phyloP scores from a whole-genome alignment of 257 asterid genomes.

The Penstemon barbatus region DNA sequence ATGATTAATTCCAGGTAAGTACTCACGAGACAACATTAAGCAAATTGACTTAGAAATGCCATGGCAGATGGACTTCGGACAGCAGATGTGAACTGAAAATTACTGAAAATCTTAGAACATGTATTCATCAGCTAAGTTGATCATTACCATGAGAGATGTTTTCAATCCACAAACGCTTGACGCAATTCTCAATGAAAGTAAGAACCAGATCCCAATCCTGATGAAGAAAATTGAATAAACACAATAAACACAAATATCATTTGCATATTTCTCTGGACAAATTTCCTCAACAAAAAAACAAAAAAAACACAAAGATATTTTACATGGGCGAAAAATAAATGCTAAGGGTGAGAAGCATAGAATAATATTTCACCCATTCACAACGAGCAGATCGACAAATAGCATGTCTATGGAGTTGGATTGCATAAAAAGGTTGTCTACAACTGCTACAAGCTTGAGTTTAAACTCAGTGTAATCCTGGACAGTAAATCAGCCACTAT shows the following conservation, averaged over 20 bases:
- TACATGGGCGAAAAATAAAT: background rate
- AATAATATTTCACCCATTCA: background rate
- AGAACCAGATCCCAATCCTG: constrained; percentile 88
- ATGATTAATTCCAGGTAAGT: constrained; percentile 12
- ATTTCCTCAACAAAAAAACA: constrained; percentile 14
- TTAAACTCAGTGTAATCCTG: constrained; percentile 21
- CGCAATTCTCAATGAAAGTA: constrained; percentile 54
- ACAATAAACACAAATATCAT: constrained; percentile 26
- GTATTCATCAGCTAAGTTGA: constrained; percentile 5
- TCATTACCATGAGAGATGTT: constrained; percentile 56
- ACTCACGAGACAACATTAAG: constrained; percentile 4
- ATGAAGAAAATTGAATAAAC: constrained; percentile 30
- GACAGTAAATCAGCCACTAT: constrained; percentile 8
- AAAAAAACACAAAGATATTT: background rate
- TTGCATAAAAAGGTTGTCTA: constrained; percentile 17
- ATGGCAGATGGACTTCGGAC: constrained; percentile 11
- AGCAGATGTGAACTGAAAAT: constrained; percentile 11
- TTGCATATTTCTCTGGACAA: constrained; percentile 7
- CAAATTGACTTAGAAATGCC: constrained; percentile 11
- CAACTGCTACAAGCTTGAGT: constrained; percentile 6
- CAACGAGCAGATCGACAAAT: constrained; percentile 9
- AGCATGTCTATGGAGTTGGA: constrained; percentile 21
- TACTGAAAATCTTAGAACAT: constrained; percentile 10
- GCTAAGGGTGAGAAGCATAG: constrained; percentile 1
- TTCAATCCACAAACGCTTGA: constrained; percentile 62